Percentiles rank a stretch among this genome's conserved stretches.
Conservation (phyloP, 2,329 filamentous ascomycete genomes). For the Stagonosporopsis cucurbitacearum region DNA sequence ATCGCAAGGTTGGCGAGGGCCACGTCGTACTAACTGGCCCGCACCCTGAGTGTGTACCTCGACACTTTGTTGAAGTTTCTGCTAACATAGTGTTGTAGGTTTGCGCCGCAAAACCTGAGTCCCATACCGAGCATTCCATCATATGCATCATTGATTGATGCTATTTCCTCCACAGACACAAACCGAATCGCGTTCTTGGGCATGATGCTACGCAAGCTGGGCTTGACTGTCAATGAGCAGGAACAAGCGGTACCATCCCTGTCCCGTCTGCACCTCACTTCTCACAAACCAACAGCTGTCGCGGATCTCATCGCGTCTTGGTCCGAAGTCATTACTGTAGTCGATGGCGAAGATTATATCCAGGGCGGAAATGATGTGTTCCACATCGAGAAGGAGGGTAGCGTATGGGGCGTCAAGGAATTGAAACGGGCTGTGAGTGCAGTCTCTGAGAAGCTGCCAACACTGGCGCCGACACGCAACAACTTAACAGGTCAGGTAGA, state of each 20-base stretch:
- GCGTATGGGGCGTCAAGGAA: slow-evolving; percentile 45
- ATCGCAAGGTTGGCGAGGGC: slow-evolving; percentile 82
- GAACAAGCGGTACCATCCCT: slow-evolving; percentile 75
- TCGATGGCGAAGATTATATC: slow-evolving; percentile 73
- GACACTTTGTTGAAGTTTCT: not conserved
- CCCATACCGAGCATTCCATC: slow-evolving; percentile 69
- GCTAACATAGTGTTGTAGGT: slow-evolving; percentile 60
- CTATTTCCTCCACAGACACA: slow-evolving; percentile 71
- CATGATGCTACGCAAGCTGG: slow-evolving; percentile 79
- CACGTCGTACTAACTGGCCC: slow-evolving; percentile 81
- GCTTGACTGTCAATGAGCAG: slow-evolving; percentile 76
- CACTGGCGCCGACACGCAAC: slow-evolving; percentile 35
- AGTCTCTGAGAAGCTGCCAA: slow-evolving; percentile 37
- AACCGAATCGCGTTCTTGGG: slow-evolving; percentile 77
- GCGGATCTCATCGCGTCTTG: slow-evolving; percentile 70
- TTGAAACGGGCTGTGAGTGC: slow-evolving; percentile 46
- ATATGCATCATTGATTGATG: slow-evolving; percentile 73
- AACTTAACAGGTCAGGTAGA: slow-evolving; percentile 7
- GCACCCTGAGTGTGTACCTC: slow-evolving; percentile 79
- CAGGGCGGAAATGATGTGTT: slow-evolving; percentile 85
- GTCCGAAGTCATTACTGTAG: slow-evolving; percentile 69
- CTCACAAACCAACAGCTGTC: slow-evolving; percentile 68
- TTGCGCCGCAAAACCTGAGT: slow-evolving; percentile 79
- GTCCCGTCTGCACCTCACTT: slow-evolving; percentile 82
- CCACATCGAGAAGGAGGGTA: slow-evolving; percentile 71